Percentiles rank a stretch among this genome's conserved stretches.
phyloP scores from a whole-genome alignment of 2,329 filamentous ascomycete genomes.

The Fusarium neocosmosporiellum region DNA sequence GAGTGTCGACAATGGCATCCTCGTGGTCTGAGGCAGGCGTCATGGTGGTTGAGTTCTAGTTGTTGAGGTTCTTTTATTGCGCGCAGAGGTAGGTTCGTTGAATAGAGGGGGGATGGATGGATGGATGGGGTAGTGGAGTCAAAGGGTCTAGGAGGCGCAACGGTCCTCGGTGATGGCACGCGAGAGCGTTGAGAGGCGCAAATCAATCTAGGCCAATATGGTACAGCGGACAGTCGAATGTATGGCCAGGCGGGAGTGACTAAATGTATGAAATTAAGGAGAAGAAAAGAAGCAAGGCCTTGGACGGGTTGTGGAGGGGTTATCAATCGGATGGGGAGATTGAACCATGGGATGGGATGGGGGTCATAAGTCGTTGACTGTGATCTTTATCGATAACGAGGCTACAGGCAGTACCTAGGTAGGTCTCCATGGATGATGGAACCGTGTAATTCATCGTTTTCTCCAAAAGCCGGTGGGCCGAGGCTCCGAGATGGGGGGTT shows the following conservation, averaged over 20 bases:
- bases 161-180: neutral
- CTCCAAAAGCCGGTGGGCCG: slow-evolving; percentile 41
- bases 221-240: neutral
- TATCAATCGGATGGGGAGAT: slow-evolving; percentile 37
- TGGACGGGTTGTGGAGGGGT: slow-evolving; percentile 29
- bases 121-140: slow-evolving; percentile 27
- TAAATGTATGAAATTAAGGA: neutral
- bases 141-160: slow-evolving; percentile 24
- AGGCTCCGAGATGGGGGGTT: slow-evolving; percentile 29
- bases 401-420: neutral
- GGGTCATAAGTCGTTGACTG: slow-evolving; percentile 3
- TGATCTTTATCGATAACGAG: slow-evolving; percentile 37
- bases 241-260: neutral
- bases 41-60: slow-evolving; percentile 22
- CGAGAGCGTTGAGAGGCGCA: slow-evolving; percentile 7
- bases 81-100: slow-evolving; percentile 11
- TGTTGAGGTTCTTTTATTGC: neutral
- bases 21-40: slow-evolving; percentile 42
- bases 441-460: slow-evolving; percentile 10
- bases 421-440: neutral
- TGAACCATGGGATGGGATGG: slow-evolving; percentile 3
- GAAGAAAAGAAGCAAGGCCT: slow-evolving; percentile 4
- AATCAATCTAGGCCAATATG: neutral
- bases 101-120: slow-evolving; percentile 15
- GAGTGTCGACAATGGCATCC: slow-evolving; percentile 30